Percentiles rank a stretch among this genome's conserved stretches.
Conservation (phyloP, 2,329 filamentous ascomycete species). For the Ceratocystis papillata region DNA sequence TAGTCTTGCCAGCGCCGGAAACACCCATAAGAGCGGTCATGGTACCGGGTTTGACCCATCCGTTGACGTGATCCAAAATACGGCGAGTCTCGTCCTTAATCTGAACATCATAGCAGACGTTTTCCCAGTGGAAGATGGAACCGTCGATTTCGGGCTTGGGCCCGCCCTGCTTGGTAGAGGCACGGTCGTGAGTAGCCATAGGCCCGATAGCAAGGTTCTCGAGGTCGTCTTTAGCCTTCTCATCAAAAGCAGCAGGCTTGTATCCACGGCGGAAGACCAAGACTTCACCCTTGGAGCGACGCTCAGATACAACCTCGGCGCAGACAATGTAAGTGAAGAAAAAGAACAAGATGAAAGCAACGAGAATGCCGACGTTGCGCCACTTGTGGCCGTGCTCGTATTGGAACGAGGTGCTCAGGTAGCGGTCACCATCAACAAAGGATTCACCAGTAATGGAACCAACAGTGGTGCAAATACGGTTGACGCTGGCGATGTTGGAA, state of each 20-base stretch:
- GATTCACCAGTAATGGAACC: conserved; percentile 46
- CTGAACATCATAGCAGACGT: conserved; percentile 66
- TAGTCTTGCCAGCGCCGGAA: conserved; percentile 89
- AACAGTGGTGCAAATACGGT: conserved; percentile 48
- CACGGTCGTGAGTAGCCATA: conserved; percentile 37
- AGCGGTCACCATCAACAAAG: conserved; percentile 48
- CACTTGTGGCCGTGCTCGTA: conserved; percentile 53
- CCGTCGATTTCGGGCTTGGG: conserved; percentile 34
- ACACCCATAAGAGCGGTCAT: conserved; percentile 86
- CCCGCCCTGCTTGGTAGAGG: conserved; percentile 25
- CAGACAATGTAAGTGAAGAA: conserved; percentile 50
- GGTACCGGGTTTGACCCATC: conserved; percentile 89
- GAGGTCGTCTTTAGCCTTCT: conserved; percentile 52
- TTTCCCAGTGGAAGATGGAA: conserved; percentile 74
- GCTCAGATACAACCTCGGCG: conserved; percentile 53
- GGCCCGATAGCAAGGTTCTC: conserved; percentile 45
- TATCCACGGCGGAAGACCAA: conserved; percentile 63
- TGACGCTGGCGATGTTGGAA: conserved; percentile 30
- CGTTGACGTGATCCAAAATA: conserved; percentile 76
- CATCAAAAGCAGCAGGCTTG: conserved; percentile 46
- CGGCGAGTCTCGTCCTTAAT: conserved; percentile 67
- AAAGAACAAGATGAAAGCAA: conserved; percentile 55
- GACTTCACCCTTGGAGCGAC: conserved; percentile 66
- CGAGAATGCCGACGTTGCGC: conserved; percentile 60
- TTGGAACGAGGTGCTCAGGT: conserved; percentile 43